A percentile compares a stretch with the other conserved stretches of the same genome.
Conservation (phyloP, 495 filamentous ascomycete genomes). For the Annulohypoxylon nitens region DNA sequence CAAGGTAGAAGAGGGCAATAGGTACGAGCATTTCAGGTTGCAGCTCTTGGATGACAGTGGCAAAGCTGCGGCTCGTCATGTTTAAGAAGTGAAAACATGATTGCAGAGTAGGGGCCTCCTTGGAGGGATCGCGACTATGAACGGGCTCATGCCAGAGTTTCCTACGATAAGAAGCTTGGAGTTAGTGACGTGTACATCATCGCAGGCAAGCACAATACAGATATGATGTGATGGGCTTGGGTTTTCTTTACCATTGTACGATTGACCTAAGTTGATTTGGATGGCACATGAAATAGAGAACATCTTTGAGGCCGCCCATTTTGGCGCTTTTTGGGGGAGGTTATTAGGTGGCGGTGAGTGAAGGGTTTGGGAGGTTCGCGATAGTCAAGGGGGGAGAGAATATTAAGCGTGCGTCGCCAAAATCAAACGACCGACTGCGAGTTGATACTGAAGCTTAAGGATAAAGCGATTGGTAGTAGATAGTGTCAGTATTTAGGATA, state of each 20-base stretch:
- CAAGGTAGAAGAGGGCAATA: conserved; percentile 92
- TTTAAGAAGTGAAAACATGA: conserved; percentile 89
- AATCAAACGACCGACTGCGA: not conserved
- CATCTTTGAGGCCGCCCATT: conserved; percentile 63
- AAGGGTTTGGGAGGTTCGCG: not conserved
- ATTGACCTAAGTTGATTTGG: conserved; percentile 83
- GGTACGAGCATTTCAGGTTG: conserved; percentile 93
- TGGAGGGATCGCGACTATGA: conserved; percentile 80
- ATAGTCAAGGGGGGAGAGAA: conserved; percentile 10
- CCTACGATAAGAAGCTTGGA: conserved; percentile 64
- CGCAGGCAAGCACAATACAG: not conserved
- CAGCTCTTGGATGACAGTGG: conserved; percentile 92
- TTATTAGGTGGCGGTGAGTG: conserved; percentile 13
- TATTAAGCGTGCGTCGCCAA: conserved; percentile 10
- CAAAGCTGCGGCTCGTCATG: conserved; percentile 92
- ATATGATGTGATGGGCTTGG: not conserved
- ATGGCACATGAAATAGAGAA: conserved; percentile 83
- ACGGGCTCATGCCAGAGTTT: conserved; percentile 96
- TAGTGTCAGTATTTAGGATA: conserved; percentile 8
- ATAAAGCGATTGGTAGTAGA: not conserved
- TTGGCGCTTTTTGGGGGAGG: conserved; percentile 34
- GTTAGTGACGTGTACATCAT: conserved; percentile 34
- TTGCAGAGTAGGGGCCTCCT: conserved; percentile 79
- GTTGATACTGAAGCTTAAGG: not conserved
- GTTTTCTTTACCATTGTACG: conserved; percentile 85